Conservation (phyloP, 768 basidiomycete genomes). For the Suillus alpinus region DNA sequence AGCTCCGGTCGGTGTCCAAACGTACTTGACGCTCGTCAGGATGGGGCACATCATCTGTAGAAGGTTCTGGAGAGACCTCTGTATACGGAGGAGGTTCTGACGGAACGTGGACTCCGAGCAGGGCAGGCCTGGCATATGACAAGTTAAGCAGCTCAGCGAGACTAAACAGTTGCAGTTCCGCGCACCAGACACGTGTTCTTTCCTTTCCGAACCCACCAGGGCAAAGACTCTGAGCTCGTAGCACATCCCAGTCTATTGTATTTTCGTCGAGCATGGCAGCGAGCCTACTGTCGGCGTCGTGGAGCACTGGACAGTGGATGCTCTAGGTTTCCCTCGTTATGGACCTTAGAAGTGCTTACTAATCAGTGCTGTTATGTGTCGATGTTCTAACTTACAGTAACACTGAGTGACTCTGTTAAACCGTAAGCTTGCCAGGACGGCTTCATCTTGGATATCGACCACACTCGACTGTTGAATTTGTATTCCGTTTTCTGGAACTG, state of each 20-base stretch:
- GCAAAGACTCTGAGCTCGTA: constrained; percentile 46
- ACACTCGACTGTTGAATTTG: neutral
- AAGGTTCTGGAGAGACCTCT: constrained; percentile 18
- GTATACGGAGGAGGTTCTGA: constrained; percentile 31
- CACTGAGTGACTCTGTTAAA: neutral
- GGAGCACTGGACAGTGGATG: neutral
- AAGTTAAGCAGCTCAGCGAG: constrained; percentile 18
- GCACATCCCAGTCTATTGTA: constrained; percentile 36
- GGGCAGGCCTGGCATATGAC: constrained; percentile 22
- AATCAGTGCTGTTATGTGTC: neutral
- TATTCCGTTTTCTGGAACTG: neutral
- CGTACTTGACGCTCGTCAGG: constrained; percentile 83
- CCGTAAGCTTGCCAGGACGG: neutral
- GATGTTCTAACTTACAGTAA: neutral
- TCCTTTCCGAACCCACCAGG: constrained; percentile 65
- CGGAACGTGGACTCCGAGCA: constrained; percentile 39
- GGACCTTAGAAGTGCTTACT: neutral
- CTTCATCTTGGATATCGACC: neutral
- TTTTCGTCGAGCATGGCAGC: neutral
- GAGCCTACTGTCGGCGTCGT: neutral
- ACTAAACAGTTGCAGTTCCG: constrained; percentile 8
- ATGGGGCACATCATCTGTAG: constrained; percentile 37
- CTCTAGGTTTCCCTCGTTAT: neutral
- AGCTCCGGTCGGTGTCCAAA: constrained; percentile 90
- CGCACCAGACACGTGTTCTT: constrained; percentile 57